Base-by-base conservation (phyloP, 805 yeast genomes). In the Cyberlindnera meyerae region DNA sequence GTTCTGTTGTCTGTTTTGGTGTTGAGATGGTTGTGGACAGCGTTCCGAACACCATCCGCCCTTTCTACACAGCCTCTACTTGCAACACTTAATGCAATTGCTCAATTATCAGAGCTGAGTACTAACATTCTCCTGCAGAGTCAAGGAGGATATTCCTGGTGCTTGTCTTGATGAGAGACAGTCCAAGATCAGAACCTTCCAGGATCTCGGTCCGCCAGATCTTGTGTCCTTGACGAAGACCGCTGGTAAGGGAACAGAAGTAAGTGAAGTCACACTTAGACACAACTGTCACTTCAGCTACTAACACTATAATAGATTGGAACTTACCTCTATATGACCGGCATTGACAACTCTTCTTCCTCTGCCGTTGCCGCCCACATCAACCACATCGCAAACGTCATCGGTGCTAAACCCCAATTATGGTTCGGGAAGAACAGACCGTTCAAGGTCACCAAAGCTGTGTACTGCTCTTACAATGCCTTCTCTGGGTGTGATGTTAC, bases 351-450 rank as follows among this genome's bases (percentile, higher is more conserved):
- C 14, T 77, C 86, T 17, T 80, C 77, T 49, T 74, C 86, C 12
- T 84, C 93, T 1, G 73, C 88, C 2, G 77, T 84, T 37, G 89
- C 90, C 9, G 88, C 88, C 2, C 77, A 78, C 39, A 61, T 83
- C 39, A 83, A 82, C 54, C 71, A 76, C 6, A 57, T 84, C 45
- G 80, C 87, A 24, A 82, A 74, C 37, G 65, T 79, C 25, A 77
- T 84, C 21, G 58, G 71, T 18, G 76, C 73, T 40, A 63, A 73
- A 22, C 76, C 78, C 6, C 95, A 84, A 56, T 63, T 73, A 30
- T 84, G 95, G 95, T 84, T 82, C 62, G 88, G 89, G 11, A 85
- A 79, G 53, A 71, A 68, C 44, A 82, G 75, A 51, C 70, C 70
- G 42, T 83, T 77, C 72, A 78, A 75, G 48, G 85, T 84, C 9